Evolutionary conservation across 1,139 yeast genomes (phyloP), one percentile per base, ranked within the genome.

Genomic region (Yamadazyma dushanensis): DNA sequence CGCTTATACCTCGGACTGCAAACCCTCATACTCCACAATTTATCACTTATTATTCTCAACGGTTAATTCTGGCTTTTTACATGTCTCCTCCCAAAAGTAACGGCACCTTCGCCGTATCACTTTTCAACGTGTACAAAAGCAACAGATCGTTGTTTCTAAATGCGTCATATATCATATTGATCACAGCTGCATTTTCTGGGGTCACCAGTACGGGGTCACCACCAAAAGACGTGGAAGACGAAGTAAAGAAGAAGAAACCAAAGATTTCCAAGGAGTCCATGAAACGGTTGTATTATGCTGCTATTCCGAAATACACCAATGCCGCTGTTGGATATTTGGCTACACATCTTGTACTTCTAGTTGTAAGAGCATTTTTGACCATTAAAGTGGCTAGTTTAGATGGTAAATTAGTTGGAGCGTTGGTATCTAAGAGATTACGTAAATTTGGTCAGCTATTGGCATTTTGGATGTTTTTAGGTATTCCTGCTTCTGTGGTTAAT

Each of bases 351-450:
- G 57, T 69, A 1, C 66, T 88, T 17, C 66, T 89, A 35, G 75
- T 86, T 3, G 50, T 75, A 4, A 73, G 96, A 46, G 94, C 96
- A 0, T 59, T 83, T 26, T 64, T 90, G 26, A 83, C 96, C 2
- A 71, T 90, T 35, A 80, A 82, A 51, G 94, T 89, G 16, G 97
- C 97, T 3, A 79, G 83, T 13, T 69, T 90, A 42, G 97, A 90
- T 58, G 97, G 97, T 49, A 70, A 73, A 51, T 66, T 90, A 36
- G 96, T 90, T 4, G 89, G 96, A 0, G 80, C 89, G 2, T 70
- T 90, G 45, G 88, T 90, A 22, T 76, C 83, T 28, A 88, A 84
- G 44, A 71, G 74, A 36, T 83, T 89, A 38, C 68, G 69, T 33
- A 71, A 70, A 33, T 90, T 90, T 53, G 64, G 83, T 38, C 70